A percentile compares a stretch with the other conserved stretches of the same genome.
Conservation (phyloP, 768 basidiomycete genomes). For the Tulasnella sp. region DNA sequence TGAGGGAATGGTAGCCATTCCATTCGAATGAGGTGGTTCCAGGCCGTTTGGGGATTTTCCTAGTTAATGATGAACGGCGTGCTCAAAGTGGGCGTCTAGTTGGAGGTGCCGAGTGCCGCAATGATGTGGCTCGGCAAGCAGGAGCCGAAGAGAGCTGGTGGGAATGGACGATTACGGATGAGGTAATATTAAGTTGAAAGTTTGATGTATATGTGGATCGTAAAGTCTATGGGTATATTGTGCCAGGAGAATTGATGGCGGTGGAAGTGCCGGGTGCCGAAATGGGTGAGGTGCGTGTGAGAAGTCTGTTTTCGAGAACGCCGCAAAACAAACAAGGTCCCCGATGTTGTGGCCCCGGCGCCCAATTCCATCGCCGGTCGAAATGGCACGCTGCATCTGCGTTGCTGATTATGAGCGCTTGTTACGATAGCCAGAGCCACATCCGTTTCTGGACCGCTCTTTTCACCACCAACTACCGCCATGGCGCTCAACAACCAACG, state of each 20-base stretch:
- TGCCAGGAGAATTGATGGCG: not conserved
- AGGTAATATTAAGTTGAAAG: not conserved
- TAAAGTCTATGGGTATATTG: not conserved
- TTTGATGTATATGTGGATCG: not conserved
- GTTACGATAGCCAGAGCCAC: too few species aligned
- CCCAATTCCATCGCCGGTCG: too few species aligned
- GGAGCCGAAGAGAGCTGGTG: not conserved
- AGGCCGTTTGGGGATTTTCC: not conserved
- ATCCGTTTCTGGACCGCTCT: too few species aligned
- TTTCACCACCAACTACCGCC: too few species aligned
- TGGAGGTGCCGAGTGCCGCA: not conserved
- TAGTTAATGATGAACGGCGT: not conserved
- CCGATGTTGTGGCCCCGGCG: too few species aligned
- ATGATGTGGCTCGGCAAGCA: conserved; percentile 3
- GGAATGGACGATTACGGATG: not conserved
- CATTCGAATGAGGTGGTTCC: not conserved
- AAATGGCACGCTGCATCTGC: too few species aligned
- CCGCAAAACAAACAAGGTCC: not conserved
- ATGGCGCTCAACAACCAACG: too few species aligned
- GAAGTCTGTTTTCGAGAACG: conserved; percentile 1
- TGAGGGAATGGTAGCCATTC: not conserved
- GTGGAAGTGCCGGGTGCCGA: not conserved
- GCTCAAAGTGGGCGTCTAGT: not conserved
- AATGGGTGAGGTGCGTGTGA: not conserved
- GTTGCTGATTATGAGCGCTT: too few species aligned